Evolutionary conservation across 2,329 filamentous ascomycete genomes (phyloP), one percentile per base, ranked within the genome.

Genomic region (Coniosporium tulheliwenetii): DNA sequence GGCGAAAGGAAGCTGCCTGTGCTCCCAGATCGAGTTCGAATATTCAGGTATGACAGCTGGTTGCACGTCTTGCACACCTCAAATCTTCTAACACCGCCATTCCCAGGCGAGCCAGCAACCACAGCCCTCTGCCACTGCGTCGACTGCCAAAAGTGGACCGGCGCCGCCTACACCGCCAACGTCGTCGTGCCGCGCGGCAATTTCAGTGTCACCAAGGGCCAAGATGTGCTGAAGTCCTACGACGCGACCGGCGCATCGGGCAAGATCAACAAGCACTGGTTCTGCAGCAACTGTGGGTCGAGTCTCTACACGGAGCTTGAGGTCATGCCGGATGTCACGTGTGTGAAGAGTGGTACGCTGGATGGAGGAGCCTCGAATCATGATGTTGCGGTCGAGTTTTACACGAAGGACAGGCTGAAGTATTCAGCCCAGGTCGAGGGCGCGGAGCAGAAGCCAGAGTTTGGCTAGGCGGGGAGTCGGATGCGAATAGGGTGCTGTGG

Each of bases 181-280:
- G 62, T 63, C 8, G 59, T 73, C 2, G 63, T 75, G 2, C 60
- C 67, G 3, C 61, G 65, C 12, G 51, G 52, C 8, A 53, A 53
- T 19, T 71, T 75, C 54, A 60, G 60, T 30, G 57, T 74, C 16
- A 69, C 63, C 38, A 66, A 70, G 49, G 70, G 70, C 30, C 58
- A 55, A 4, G 65, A 68, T 10, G 19, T 26, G 4, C 19, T 26
- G 7, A 69, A 65, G 45, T 48, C 59, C 29, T 74, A 63, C 50
- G 68, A 73, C 44, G 53, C 56, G 12, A 57, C 50, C 0, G 71
- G 70, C 3, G 62, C 52, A 31, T 69, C 65, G 0, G 71, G 71
- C 29, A 74, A 73, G 50, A 57, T 64, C 44, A 74, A 74, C 55
- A 67, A 65, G 46, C 70, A 73, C 49, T 72, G 63, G 56, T 75